Evolutionary conservation across 2,329 filamentous ascomycete genomes (phyloP).

Genomic region (Elsinoe perseae): DNA sequence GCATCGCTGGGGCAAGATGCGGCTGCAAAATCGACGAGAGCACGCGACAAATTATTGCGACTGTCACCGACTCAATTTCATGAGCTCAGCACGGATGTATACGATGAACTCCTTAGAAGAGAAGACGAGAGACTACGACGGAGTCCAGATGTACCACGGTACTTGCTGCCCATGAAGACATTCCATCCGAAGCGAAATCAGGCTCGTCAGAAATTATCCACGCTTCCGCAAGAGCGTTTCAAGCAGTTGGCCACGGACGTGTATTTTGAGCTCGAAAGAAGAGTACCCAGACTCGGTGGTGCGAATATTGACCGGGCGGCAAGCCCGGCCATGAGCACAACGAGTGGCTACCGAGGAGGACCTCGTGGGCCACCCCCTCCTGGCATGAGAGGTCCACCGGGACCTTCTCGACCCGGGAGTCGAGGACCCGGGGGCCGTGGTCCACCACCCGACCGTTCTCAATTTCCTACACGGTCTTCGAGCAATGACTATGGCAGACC

Average conservation of each 20-base stretch:
- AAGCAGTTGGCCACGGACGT: constrained; percentile 91
- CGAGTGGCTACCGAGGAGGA: constrained; percentile 34
- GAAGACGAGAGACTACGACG: constrained; percentile 53
- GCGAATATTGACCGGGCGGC: constrained; percentile 58
- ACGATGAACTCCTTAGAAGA: constrained; percentile 83
- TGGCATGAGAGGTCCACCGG: constrained; percentile 34
- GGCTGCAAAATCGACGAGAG: constrained; percentile 67
- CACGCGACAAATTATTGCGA: constrained; percentile 85
- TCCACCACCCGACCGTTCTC: constrained; percentile 39
- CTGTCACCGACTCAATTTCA: constrained; percentile 90
- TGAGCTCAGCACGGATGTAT: constrained; percentile 95
- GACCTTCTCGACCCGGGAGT: constrained; percentile 21
- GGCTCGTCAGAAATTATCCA: constrained; percentile 89
- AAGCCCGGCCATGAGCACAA: constrained; percentile 56
- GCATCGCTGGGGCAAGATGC: constrained; percentile 61
- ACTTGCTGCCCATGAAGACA: constrained; percentile 72
- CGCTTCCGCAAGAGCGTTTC: constrained; percentile 77
- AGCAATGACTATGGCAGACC: constrained; percentile 61
- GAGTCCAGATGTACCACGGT: constrained; percentile 54
- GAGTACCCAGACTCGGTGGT: constrained; percentile 69
- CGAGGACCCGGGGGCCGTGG: constrained; percentile 22
- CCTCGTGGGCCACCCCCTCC: constrained; percentile 23
- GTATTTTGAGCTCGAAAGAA: constrained; percentile 85
- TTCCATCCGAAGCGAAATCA: constrained; percentile 98
- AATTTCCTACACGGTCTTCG: constrained; percentile 21